These are phyloP conservation scores for Dinochytrium kinnereticum DNA, from an alignment of 371 early-diverging fungal species.

Conservation along the genomic window DNA sequence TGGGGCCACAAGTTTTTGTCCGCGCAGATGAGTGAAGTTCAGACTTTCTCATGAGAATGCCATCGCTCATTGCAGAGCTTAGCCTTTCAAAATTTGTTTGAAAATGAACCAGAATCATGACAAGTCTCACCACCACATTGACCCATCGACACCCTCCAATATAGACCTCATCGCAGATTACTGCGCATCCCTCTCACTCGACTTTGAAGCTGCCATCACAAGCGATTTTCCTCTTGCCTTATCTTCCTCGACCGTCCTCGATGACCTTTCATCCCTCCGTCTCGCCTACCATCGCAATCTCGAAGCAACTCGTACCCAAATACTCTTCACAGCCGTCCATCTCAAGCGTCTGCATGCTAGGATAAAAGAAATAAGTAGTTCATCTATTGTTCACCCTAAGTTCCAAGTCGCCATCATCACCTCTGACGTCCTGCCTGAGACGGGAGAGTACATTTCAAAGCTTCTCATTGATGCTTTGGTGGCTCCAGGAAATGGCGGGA, in stretches of 20 bases:
- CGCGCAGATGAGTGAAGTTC: no score
- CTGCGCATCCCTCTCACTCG: neutral
- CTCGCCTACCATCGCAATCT: neutral
- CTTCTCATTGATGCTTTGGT: neutral
- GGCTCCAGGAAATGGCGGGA: neutral
- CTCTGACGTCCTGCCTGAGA: neutral
- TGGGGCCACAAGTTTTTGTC: no score
- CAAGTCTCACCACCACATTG: no score
- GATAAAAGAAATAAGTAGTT: neutral
- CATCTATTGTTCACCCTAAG: neutral
- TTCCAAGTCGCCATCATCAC: neutral
- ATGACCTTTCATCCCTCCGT: neutral
- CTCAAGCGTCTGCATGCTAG: neutral
- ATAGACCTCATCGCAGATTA: neutral
- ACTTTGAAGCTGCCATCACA: neutral
- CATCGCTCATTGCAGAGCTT: no score
- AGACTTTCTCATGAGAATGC: no score
- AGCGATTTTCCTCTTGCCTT: neutral
- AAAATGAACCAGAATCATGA: no score
- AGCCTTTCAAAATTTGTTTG: no score
- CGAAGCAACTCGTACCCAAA: neutral
- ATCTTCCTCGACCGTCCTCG: neutral
- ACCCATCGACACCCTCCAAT: no score
- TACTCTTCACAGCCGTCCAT: neutral
- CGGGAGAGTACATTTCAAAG: neutral